Base-by-base conservation (phyloP, 306 rosid genomes). In the Senna tora region DNA sequence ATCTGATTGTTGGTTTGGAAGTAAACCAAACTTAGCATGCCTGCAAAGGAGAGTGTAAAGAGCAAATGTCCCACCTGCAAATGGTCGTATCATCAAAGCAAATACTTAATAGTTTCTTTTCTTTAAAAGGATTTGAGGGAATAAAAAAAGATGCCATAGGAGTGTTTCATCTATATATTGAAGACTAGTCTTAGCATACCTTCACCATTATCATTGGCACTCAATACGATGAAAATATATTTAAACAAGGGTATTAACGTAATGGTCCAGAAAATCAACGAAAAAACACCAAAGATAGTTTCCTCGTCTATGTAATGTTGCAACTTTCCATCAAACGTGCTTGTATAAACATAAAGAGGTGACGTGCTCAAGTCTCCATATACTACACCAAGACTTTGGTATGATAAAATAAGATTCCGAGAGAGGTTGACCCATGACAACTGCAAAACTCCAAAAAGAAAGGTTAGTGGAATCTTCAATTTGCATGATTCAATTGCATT, bases 201-300 rank as follows among this genome's bases (percentile, higher is more conserved):
- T 90, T 90, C 96, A 20, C 94, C 94, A 21, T 84, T 90, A 62
- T 90, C 96, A 66, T 88, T 94, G 5, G 92, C 96, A 72, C 92
- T 88, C 86, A 88, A 77, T 15, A 90, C 63, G 66, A 86, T 80
- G 52, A 90, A 79, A 56, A 88, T 87, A 13, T 90, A 90, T 67
- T 90, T 88, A 39, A 90, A 74, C 82, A 90, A 77, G 38, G 93
- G 91, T 55, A 90, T 71, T 46, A 88, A 51, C 10, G 96, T 88
- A 67, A 86, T 80, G 9, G 96, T 84, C 92, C 93, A 90, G 77
- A 90, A 90, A 21, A 88, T 90, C 83, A 90, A 79, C 42, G 96
- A 90, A 78, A 90, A 88, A 12, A 88, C 87, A 47, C 96, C 96
- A 77, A 88, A 88, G 69, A 90, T 82, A 15, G 83, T 84, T 59